Evolutionary conservation across 257 asterid genomes (phyloP), one percentile per base, ranked within the genome.

Genomic region (Coffea eugenioides): DNA sequence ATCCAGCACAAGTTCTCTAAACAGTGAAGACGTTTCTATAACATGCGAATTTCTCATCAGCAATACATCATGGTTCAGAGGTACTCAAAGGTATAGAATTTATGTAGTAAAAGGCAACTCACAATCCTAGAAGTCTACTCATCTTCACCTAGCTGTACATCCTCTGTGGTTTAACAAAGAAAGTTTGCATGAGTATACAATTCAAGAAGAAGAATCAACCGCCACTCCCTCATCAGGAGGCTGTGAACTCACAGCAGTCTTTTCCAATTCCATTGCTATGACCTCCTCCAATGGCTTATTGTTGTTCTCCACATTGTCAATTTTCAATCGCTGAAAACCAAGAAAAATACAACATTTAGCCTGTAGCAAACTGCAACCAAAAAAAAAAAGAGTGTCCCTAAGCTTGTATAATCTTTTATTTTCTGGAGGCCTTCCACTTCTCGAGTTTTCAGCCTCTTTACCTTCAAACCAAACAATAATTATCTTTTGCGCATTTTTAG

Each of bases 321-420:
- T 75, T 85, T 86, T 89, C 75, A 83, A 73, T 83, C 88, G 84
- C 93, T 87, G 86, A 76, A 73, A 49, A 74, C 54, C 23, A 6
- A 8, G 8, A 77, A 39, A 59, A 21, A 41, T 52, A 46, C 12
- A n/a, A 54, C 72, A 72, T 27, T 36, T 25, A 27, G 27, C 4
- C 12, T 6, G 14, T n/a, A 46, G 46, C 16, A 59, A 57, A 13
- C 48, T 25, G 39, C 69, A 64, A n/a, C 49, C 13, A 8, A 48
- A 11, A 36, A 48, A 11, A 36, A 5, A 34, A 66, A 0, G 16
- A 31, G 21, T 34, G 48, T 15, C 45, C 71, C 39, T n/a, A 3
- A 66, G 31, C 2, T 1, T 2, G 6, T 7, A 49, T 49, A 49
- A 8, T 49, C 13, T 49, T 49, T 1, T 49, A 49, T 12, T 54